Percentiles rank a stretch among this genome's conserved stretches.
phyloP scores from a whole-genome alignment of 2,329 filamentous ascomycete species.

The Fusarium sp. region DNA sequence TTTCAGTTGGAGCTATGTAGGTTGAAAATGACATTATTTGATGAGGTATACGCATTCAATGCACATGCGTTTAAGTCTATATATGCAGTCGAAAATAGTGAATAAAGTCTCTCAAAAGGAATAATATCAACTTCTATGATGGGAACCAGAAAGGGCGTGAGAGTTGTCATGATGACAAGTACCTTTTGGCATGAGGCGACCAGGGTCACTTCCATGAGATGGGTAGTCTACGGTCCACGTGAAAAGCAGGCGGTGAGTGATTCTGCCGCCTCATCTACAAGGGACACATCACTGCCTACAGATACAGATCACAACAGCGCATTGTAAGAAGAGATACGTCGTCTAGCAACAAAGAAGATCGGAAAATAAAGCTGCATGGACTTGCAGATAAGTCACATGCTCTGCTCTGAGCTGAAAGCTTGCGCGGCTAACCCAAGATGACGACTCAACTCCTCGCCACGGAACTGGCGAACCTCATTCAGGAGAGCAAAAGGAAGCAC shows the following conservation, averaged over 20 bases:
- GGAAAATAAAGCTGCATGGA: conserved; percentile 42
- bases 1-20: not conserved
- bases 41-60: not conserved
- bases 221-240: conserved; percentile 36
- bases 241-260: conserved; percentile 43
- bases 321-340: conserved; percentile 27
- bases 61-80: too few relatives aligned
- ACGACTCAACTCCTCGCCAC: conserved; percentile 88
- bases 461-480: conserved; percentile 89
- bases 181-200: conserved; percentile 8
- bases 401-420: conserved; percentile 39
- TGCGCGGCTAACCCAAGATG: conserved; percentile 65
- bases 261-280: conserved; percentile 46
- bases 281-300: conserved; percentile 45
- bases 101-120: not conserved
- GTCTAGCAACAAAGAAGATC: conserved; percentile 23
- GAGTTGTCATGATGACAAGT: conserved; percentile 14
- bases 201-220: conserved; percentile 1
- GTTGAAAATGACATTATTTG: not conserved
- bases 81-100: not conserved
- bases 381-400: conserved; percentile 32
- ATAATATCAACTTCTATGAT: not conserved
- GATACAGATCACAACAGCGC: conserved; percentile 33
- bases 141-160: not conserved
- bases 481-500: conserved; percentile 96